These are phyloP conservation scores for Barnettozyma populi DNA, from an alignment of 805 yeast species.

Conservation along the genomic window DNA sequence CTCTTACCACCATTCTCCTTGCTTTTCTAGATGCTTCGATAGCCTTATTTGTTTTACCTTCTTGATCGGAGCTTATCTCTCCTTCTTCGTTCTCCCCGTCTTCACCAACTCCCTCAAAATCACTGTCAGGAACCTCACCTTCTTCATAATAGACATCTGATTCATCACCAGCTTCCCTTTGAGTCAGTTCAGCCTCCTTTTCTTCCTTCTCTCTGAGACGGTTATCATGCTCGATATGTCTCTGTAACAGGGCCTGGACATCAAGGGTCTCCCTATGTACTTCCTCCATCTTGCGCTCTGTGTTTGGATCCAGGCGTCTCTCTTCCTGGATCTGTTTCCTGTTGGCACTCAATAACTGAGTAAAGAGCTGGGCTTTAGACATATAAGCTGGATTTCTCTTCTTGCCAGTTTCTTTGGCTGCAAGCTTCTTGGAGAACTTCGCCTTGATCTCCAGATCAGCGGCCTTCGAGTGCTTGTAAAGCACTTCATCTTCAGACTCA, in stretches of 20 bases:
- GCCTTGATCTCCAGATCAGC: constrained; percentile 31
- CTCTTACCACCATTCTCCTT: constrained; percentile 10
- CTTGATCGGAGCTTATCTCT: constrained; percentile 7
- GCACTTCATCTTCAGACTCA: constrained; percentile 15
- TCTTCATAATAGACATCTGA: constrained; percentile 7
- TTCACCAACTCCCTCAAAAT: constrained; percentile 15
- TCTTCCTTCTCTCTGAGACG: constrained; percentile 31
- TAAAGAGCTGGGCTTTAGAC: constrained; percentile 29
- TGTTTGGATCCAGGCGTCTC: constrained; percentile 38
- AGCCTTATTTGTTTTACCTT: background rate
- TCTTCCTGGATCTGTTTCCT: constrained; percentile 47
- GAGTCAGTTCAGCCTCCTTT: constrained; percentile 21
- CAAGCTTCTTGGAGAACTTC: constrained; percentile 26
- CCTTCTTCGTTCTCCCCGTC: constrained; percentile 12
- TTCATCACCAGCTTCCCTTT: constrained; percentile 9
- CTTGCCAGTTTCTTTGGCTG: constrained; percentile 9
- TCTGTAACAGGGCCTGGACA: constrained; percentile 21
- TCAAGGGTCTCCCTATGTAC: constrained; percentile 16
- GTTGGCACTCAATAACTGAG: constrained; percentile 37
- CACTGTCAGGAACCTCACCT: constrained; percentile 22
- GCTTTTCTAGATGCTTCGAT: constrained; percentile 1
- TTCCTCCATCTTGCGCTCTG: constrained; percentile 32
- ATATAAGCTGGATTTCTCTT: constrained; percentile 12
- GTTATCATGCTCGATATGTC: constrained; percentile 19
- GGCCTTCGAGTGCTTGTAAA: constrained; percentile 27